These are phyloP conservation scores for Corchorus olitorius DNA, from an alignment of 345 rosid genomes.

Conservation along the genomic window DNA sequence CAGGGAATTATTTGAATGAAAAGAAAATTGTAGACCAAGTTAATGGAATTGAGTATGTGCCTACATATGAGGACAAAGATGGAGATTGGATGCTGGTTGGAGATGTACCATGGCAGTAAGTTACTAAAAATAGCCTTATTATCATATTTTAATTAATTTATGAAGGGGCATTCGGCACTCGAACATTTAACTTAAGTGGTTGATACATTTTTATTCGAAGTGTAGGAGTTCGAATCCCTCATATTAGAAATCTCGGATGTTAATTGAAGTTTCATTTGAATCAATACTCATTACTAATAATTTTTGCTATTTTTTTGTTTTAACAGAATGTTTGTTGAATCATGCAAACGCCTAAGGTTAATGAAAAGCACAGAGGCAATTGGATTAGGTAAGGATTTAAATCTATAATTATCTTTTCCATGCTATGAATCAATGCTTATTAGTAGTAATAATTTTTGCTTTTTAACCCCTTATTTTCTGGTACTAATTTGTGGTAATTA, in stretches of 20 bases:
- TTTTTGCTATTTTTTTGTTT: neutral
- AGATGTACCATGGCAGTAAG: slow-evolving; percentile 92
- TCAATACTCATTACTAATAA: neutral
- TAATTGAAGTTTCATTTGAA: neutral
- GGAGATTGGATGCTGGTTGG: slow-evolving; percentile 93
- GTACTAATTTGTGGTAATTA: neutral
- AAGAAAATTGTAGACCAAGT: slow-evolving; percentile 33
- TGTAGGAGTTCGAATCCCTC: no score
- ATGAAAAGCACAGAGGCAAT: slow-evolving; percentile 61
- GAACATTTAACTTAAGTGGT: no score
- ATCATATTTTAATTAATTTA: no score
- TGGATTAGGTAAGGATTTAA: slow-evolving; percentile 29
- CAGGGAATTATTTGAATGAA: slow-evolving; percentile 48
- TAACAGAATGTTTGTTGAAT: slow-evolving; percentile 64
- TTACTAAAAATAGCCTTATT: neutral
- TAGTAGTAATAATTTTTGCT: neutral
- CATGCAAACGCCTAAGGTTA: slow-evolving; percentile 71
- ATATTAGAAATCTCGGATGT: no score
- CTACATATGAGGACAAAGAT: slow-evolving; percentile 79
- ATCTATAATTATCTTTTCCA: neutral
- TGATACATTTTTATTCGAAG: no score
- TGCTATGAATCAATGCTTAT: neutral
- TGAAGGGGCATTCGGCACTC: no score
- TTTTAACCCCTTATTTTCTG: neutral
- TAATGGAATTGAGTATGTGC: slow-evolving; percentile 53